Percentiles rank a stretch among this genome's conserved stretches.
These are phyloP conservation scores for Suaeda aralocaspica DNA, from an alignment of 148 eudicot genomes.

Conservation along the genomic window DNA sequence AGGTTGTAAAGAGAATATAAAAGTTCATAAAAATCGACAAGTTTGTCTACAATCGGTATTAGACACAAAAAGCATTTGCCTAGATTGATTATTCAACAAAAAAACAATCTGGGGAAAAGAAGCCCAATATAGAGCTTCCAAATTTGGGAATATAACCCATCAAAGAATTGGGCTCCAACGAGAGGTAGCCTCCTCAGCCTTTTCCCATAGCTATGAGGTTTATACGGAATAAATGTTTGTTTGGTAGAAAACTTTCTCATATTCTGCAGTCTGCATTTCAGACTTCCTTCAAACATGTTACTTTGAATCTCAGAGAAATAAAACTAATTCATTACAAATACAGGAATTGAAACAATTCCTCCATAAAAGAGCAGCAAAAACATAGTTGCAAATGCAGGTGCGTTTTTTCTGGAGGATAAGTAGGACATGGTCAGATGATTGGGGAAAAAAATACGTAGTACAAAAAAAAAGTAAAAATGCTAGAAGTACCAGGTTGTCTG, in stretches of 20 bases:
- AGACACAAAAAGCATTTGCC: no score
- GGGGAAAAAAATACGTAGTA: no score
- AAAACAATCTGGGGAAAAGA: neutral
- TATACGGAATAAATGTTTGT: neutral
- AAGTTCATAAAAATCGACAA: no score
- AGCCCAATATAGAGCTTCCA: neutral
- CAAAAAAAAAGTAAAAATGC: neutral
- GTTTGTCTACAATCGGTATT: no score
- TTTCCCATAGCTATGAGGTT: neutral
- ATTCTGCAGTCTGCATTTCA: neutral
- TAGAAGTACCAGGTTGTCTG: constrained; percentile 54
- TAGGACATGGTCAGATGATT: no score
- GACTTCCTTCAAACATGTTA: neutral
- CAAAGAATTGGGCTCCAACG: neutral
- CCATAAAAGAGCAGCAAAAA: neutral
- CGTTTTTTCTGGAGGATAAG: neutral
- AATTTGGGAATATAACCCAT: neutral
- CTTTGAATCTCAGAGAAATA: neutral
- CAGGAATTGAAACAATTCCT: neutral
- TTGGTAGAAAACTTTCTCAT: neutral
- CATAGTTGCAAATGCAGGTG: no score
- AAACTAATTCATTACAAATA: neutral
- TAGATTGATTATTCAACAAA: neutral
- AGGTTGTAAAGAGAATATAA: no score
- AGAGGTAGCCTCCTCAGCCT: neutral